phyloP scores from a whole-genome alignment of 345 rosid species.

The Linum usitatissimum region DNA sequence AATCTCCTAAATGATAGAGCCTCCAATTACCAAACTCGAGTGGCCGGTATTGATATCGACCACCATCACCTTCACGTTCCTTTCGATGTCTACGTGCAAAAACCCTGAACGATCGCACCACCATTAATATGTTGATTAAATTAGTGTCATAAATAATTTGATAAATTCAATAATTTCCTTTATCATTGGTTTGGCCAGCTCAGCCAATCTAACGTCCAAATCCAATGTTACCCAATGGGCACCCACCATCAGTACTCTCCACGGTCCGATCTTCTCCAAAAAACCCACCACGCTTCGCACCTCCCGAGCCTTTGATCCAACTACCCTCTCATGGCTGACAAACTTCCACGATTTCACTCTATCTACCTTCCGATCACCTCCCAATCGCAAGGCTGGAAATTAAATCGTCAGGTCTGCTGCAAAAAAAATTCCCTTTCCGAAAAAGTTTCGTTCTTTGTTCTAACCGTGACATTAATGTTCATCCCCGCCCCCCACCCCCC shows the following conservation, averaged over 20 bases:
- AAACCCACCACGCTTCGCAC: slow-evolving; percentile 26
- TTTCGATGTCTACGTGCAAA: too few relatives aligned
- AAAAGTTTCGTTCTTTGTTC: background rate
- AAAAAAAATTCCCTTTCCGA: background rate
- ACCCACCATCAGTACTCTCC: background rate
- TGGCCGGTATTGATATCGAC: too few relatives aligned
- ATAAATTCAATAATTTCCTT: too few relatives aligned
- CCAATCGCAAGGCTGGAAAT: slow-evolving; percentile 26
- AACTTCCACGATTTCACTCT: slow-evolving; percentile 35
- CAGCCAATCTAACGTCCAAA: too few relatives aligned
- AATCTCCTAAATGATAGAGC: too few relatives aligned
- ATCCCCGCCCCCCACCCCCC: slow-evolving; percentile 59
- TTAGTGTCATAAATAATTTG: too few relatives aligned
- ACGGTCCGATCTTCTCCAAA: slow-evolving; percentile 24
- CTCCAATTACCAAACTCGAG: too few relatives aligned
- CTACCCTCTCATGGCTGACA: slow-evolving; percentile 29
- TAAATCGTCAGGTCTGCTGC: slow-evolving; percentile 1
- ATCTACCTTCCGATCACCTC: slow-evolving; percentile 18
- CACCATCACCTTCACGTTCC: too few relatives aligned
- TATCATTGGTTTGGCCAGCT: too few relatives aligned
- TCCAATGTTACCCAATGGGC: too few relatives aligned
- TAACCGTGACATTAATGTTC: slow-evolving; percentile 35
- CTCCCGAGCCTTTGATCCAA: slow-evolving; percentile 30
- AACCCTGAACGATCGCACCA: too few relatives aligned
- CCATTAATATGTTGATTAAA: too few relatives aligned